These are phyloP conservation scores for Thelonectria olida DNA, from an alignment of 2,329 filamentous ascomycete genomes.

Conservation along the genomic window DNA sequence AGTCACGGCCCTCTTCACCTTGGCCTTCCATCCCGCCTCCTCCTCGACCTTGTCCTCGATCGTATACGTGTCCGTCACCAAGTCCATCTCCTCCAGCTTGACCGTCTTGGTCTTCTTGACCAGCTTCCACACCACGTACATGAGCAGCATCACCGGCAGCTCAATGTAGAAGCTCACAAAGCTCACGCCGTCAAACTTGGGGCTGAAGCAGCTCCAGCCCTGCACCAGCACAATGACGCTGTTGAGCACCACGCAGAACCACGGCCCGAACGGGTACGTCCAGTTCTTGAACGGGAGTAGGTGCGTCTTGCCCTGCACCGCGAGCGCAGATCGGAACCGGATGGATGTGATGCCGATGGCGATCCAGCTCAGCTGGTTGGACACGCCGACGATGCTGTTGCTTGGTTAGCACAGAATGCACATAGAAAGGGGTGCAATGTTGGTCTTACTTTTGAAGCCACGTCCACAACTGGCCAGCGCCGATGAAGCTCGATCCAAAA, in stretches of 20 bases:
- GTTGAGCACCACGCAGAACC: constrained; percentile 65
- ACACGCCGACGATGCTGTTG: constrained; percentile 68
- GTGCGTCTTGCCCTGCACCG: constrained; percentile 67
- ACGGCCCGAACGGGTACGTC: constrained; percentile 71
- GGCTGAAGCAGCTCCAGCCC: constrained; percentile 71
- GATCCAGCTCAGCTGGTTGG: constrained; percentile 73
- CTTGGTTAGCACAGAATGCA: constrained; percentile 21
- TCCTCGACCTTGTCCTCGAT: constrained; percentile 48
- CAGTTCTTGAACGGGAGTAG: constrained; percentile 71
- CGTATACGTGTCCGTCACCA: constrained; percentile 67
- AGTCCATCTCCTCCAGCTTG: constrained; percentile 67
- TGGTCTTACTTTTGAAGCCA: constrained; percentile 70
- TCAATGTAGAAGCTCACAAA: constrained; percentile 74
- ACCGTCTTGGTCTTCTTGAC: constrained; percentile 69
- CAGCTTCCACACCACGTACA: constrained; percentile 78
- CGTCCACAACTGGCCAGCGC: constrained; percentile 71
- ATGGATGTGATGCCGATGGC: constrained; percentile 71
- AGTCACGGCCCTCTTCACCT: constrained; percentile 32
- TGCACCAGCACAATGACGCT: constrained; percentile 69
- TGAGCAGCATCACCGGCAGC: constrained; percentile 66
- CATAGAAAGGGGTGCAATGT: not conserved
- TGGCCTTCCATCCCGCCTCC: constrained; percentile 58
- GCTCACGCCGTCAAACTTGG: constrained; percentile 63
- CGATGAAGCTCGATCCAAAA: constrained; percentile 72
- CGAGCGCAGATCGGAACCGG: constrained; percentile 69